Conservation (phyloP, 2,329 filamentous ascomycete species). For the Sphaerulina vaccinii region DNA sequence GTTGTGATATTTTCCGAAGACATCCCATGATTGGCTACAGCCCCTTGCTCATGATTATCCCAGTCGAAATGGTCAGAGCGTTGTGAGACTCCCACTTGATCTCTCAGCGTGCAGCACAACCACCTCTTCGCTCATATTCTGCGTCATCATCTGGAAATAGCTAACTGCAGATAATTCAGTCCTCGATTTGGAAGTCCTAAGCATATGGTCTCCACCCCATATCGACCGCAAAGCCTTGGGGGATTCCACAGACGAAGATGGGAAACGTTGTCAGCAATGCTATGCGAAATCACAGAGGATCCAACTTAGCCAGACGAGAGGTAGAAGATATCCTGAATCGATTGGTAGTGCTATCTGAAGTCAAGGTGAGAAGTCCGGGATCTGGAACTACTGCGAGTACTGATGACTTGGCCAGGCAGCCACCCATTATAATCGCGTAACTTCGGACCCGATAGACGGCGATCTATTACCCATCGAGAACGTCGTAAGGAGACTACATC, state of each 20-base stretch:
- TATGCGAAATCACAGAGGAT: not conserved
- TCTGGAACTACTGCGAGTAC: too few species aligned
- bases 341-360: constrained; percentile 6
- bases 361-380: too few species aligned
- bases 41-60: not conserved
- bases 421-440: constrained; percentile 8
- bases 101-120: not conserved
- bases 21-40: constrained; percentile 1
- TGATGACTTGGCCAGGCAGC: too few species aligned
- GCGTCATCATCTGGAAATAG: too few species aligned
- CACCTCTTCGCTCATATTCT: not conserved
- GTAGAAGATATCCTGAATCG: constrained; percentile 15
- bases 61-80: constrained; percentile 2
- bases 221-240: too few species aligned
- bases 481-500: constrained; percentile 11
- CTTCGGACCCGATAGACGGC: constrained; percentile 8
- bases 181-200: too few species aligned
- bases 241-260: not conserved
- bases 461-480: constrained; percentile 14
- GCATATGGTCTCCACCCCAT: too few species aligned
- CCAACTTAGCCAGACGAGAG: constrained; percentile 4
- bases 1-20: constrained; percentile 6
- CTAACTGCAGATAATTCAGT: too few species aligned
- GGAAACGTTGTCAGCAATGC: constrained; percentile 7
- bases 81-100: too few species aligned